These are phyloP conservation scores for Liquidambar formosana DNA, from an alignment of 164 flowering plant genomes.

Conservation along the genomic window DNA sequence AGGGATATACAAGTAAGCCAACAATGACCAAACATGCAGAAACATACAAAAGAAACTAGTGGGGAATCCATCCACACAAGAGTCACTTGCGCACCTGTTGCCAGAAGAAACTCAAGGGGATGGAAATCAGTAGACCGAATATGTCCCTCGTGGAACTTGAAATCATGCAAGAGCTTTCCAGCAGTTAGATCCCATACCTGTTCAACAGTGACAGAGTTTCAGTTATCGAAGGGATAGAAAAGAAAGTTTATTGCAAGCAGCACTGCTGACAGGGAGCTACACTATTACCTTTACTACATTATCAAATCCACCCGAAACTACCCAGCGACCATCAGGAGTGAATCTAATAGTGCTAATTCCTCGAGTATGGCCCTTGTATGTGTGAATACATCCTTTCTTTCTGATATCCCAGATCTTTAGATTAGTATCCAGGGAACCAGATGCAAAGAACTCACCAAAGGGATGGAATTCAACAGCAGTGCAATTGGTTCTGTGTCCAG, in stretches of 20 bases:
- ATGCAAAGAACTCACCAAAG: slow-evolving; percentile 90
- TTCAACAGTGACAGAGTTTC: slow-evolving; percentile 1
- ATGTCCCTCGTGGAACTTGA: slow-evolving; percentile 80
- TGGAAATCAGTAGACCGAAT: slow-evolving; percentile 77
- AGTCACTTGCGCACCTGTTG: slow-evolving; percentile 57
- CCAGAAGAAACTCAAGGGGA: slow-evolving; percentile 85
- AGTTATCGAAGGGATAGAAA: background rate
- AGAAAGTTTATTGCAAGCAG: background rate
- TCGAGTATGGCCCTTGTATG: slow-evolving; percentile 80
- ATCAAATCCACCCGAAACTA: slow-evolving; percentile 89
- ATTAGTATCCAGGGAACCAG: slow-evolving; percentile 79
- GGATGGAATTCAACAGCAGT: slow-evolving; percentile 87
- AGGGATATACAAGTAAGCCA: background rate
- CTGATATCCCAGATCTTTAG: slow-evolving; percentile 86
- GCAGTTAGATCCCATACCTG: slow-evolving; percentile 96
- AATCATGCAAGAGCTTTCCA: slow-evolving; percentile 89
- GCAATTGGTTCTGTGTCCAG: slow-evolving; percentile 81
- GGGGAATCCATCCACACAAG: background rate
- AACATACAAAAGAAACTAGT: background rate
- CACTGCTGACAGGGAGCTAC: background rate
- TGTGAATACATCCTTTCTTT: slow-evolving; percentile 92
- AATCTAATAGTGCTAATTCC: slow-evolving; percentile 71
- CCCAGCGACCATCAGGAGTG: slow-evolving; percentile 96
- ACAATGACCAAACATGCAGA: background rate
- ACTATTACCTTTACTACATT: slow-evolving; percentile 72